Conservation (phyloP, 306 rosid species). For the Pyrus pyrifolia region DNA sequence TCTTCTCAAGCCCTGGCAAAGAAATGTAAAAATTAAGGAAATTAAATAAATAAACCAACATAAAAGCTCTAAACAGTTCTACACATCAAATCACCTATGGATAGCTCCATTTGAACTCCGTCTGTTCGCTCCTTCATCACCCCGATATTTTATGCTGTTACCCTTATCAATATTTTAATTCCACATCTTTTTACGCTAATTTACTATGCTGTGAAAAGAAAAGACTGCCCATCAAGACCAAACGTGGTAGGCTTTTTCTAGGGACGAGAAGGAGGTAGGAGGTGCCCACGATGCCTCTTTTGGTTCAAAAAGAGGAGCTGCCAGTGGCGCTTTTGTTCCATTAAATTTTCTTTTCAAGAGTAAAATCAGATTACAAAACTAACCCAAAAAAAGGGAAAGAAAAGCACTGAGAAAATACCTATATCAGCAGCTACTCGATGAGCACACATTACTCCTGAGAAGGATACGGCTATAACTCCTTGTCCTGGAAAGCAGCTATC, state of each 20-base stretch:
- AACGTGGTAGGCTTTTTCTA: neutral
- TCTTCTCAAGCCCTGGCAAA: conserved; percentile 71
- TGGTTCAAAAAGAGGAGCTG: neutral
- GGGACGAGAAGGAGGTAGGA: neutral
- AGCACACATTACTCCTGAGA: conserved; percentile 96
- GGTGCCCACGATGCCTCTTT: neutral
- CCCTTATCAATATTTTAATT: neutral
- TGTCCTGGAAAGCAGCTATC: conserved; percentile 99
- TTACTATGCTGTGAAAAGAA: neutral
- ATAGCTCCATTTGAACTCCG: neutral
- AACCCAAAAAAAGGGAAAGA: neutral
- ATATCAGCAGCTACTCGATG: conserved; percentile 95
- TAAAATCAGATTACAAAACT: neutral
- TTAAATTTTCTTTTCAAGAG: neutral
- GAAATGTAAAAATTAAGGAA: neutral
- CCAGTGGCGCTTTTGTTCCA: neutral
- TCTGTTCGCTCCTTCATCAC: neutral
- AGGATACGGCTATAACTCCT: conserved; percentile 95
- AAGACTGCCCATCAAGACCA: neutral
- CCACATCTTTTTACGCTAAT: neutral
- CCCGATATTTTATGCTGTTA: neutral
- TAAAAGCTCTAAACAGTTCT: neutral
- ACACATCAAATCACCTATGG: neutral
- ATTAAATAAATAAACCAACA: neutral
- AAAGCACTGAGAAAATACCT: conserved; percentile 32